Evolutionary conservation across 2,329 filamentous ascomycete species (phyloP), one percentile per base, ranked within the genome.

Genomic region (Malbranchea cinnamomea): DNA sequence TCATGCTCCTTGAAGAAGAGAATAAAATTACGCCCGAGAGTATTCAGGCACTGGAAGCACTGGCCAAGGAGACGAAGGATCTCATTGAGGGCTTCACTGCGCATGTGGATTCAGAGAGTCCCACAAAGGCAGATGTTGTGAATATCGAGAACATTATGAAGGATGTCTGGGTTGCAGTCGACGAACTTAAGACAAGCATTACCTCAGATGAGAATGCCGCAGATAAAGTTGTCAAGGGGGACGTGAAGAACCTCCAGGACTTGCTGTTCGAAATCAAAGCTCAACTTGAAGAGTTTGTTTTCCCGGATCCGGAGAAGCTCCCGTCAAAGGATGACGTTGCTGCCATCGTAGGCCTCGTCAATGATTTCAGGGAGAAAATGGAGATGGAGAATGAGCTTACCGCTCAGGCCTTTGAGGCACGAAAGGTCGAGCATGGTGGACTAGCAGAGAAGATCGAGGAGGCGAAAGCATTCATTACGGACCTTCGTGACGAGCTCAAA

Each of bases 251-350:
- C 2, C 69, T 95, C 5, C 80, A 83, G 39, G 67, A 81, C 1
- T 67, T 87, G 23, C 80, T 84, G 18, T 70, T 80, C n/a, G 84
- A 93, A 39, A 75, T 91, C 53, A 93, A 91, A 56, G 63, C 68
- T 4, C 71, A 77, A 16, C 63, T 94, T 6, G 78, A 84, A 25
- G 73, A 78, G 32, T 68, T 89, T 45, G 65, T 73, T 19, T 65
- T 78, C 31, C 72, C 78, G 1, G 76, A 89, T 44, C 62, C 80
- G 4, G 75, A 76, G 2, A 63, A 67, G 1, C 56, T 92, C 3
- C 72, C 83, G 1, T 74, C 72, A 4, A 91, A 84, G 50, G 74
- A 81, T 2, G 82, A 92, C 41, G 50, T 91, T 11, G 66, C 70
- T 38, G 67, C 71, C 26, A 59, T 89, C n/a, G 68, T 74, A 30